Conservation (phyloP, 495 filamentous ascomycete genomes). For the Penicilliopsis zonata region DNA sequence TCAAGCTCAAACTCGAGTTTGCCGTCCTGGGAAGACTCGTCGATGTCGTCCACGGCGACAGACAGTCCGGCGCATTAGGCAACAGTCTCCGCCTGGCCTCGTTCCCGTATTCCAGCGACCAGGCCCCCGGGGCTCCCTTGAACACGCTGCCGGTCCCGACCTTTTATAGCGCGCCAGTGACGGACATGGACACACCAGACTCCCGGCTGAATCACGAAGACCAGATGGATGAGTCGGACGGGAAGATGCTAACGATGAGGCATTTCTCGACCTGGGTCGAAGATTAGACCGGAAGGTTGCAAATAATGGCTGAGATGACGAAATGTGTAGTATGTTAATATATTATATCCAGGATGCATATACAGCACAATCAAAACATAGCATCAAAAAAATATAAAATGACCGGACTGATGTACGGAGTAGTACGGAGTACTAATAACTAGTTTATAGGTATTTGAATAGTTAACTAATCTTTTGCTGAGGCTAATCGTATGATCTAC, state of each 20-base stretch:
- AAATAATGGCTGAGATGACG: too few species aligned
- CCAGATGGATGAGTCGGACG: slow-evolving; percentile 3
- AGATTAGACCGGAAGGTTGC: too few species aligned
- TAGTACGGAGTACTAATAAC: too few species aligned
- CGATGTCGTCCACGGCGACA: slow-evolving; percentile 23
- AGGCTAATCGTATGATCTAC: too few species aligned
- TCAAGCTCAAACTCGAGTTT: slow-evolving; percentile 55
- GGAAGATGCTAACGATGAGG: slow-evolving; percentile 9
- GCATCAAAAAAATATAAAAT: too few species aligned
- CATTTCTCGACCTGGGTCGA: slow-evolving; percentile 7
- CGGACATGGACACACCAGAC: neutral
- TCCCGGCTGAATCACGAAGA: neutral
- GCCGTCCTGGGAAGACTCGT: slow-evolving; percentile 44
- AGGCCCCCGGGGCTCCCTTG: slow-evolving; percentile 1
- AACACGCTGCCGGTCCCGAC: slow-evolving; percentile 1
- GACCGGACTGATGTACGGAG: too few species aligned
- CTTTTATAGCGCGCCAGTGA: neutral
- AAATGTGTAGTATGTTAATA: too few species aligned
- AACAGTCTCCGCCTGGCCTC: slow-evolving; percentile 17
- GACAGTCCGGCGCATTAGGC: slow-evolving; percentile 14
- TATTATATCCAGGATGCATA: too few species aligned
- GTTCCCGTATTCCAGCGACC: slow-evolving; percentile 1
- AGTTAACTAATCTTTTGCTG: too few species aligned
- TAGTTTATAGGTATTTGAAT: too few species aligned
- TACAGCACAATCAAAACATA: too few species aligned